Percentiles rank a stretch among this genome's conserved stretches.
Conservation (phyloP, 345 rosid species). For the Dipteronia dyeriana region DNA sequence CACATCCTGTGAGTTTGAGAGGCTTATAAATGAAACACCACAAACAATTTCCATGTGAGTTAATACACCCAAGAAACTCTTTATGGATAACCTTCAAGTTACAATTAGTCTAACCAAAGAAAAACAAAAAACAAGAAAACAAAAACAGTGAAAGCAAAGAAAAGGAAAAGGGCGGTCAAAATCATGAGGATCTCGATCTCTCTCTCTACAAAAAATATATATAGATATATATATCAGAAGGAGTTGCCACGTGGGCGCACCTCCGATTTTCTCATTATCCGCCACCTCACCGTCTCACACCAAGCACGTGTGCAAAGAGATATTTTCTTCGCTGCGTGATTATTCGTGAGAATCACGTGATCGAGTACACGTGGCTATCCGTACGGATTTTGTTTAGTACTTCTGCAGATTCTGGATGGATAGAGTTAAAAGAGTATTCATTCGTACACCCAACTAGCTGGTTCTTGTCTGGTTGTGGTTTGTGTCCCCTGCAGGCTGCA, state of each 20-base stretch:
- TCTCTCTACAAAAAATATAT: no score
- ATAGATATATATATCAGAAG: no score
- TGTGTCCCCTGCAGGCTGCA: background rate
- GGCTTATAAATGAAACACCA: no score
- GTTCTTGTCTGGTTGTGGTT: slow-evolving; percentile 7
- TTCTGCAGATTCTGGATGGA: background rate
- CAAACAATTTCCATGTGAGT: background rate
- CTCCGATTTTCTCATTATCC: background rate
- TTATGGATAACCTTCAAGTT: slow-evolving; percentile 15
- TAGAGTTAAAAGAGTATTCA: background rate
- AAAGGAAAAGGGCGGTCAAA: slow-evolving; percentile 12
- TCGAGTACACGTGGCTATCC: background rate
- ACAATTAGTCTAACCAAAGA: no score
- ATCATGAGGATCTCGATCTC: slow-evolving; percentile 33
- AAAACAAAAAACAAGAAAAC: background rate
- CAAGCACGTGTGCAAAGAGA: slow-evolving; percentile 28
- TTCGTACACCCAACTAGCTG: slow-evolving; percentile 13
- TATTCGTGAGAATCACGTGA: slow-evolving; percentile 31
- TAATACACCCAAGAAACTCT: background rate
- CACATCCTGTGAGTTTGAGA: no score
- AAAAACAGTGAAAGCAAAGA: background rate
- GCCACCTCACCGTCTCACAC: slow-evolving; percentile 22
- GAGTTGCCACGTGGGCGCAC: slow-evolving; percentile 24
- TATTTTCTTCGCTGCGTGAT: background rate
- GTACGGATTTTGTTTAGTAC: slow-evolving; percentile 18